Evolutionary conservation across 2,329 filamentous ascomycete species (phyloP), one percentile per base, ranked within the genome.

Genomic region (Exophiala lecanii-corni): DNA sequence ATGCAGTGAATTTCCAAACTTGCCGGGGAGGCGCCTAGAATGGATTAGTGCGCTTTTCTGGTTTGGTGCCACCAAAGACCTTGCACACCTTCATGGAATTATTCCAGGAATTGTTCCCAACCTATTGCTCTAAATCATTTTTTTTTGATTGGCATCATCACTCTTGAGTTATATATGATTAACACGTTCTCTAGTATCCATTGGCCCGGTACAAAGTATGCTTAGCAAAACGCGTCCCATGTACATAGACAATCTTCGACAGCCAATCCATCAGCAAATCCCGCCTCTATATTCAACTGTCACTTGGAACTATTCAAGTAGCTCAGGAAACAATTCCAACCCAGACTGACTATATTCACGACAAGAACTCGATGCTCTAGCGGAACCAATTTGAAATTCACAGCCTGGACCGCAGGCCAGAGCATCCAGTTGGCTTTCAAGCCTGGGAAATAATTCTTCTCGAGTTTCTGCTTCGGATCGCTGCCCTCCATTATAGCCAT

Each of bases 351-450:
- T 38, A 94, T 64, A 59, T 96, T 96, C 57, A 94, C 89, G 49
- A 94, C 82, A 56, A 95, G 69, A 31, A 96, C 79, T 46, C 89
- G 77, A 66, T 91, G 81, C 61, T 94, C 79, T 50, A 94, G 71
- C 36, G 89, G 89, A 51, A 95, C 78, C 52, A 92, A 76, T 59
- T 84, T 84, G 70, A 96, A 96, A 72, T 96, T 96, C 59, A 83
- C 74, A 41, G 83, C 72, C 70, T 96, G 89, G 43, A 94, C 87
- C 55, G 71, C 71, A 3, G 89, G 89, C 89, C 89, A 96, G 43
- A 96, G 66, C 70, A 87, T 77, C 75, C 87, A 88, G 70, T 95
- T 96, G 62, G 86, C 83, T 63, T 76, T 76, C 59, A 95, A 76
- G 21, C 86, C 85, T 9, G 77, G 73, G 54, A 68, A 65, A 68